Conservation (phyloP, 352 stramenopile species). For the Phytophthora brassicae region DNA sequence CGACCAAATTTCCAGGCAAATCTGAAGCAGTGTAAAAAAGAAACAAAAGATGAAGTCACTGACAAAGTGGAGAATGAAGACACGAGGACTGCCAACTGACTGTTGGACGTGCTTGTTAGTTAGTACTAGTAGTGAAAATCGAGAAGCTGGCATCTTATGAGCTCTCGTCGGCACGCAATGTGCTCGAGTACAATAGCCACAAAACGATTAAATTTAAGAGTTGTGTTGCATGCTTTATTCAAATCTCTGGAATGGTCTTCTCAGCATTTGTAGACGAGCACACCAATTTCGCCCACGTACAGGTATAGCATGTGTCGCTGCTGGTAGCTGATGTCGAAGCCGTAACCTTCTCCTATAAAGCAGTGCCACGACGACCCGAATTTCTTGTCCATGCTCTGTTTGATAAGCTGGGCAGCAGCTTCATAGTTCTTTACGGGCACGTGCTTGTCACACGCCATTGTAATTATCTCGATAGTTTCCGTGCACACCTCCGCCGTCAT, state of each 20-base stretch:
- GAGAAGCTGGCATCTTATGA: slow-evolving; percentile 11
- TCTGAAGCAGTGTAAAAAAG: slow-evolving; percentile 9
- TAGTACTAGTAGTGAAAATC: slow-evolving; percentile 18
- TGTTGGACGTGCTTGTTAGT: slow-evolving; percentile 21
- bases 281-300: slow-evolving; percentile 92
- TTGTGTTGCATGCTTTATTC: too few relatives aligned
- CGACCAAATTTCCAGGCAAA: slow-evolving; percentile 16
- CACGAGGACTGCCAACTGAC: neutral
- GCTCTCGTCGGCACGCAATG: slow-evolving; percentile 17
- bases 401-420: slow-evolving; percentile 90
- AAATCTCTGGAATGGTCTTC: neutral
- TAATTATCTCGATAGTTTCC: slow-evolving; percentile 96
- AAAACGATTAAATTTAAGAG: too few relatives aligned
- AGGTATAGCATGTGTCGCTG: slow-evolving; percentile 95
- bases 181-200: slow-evolving; percentile 29
- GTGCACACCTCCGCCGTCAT: slow-evolving; percentile 94
- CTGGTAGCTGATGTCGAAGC: slow-evolving; percentile 96
- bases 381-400: slow-evolving; percentile 98
- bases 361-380: slow-evolving; percentile 96
- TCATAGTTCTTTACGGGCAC: slow-evolving; percentile 94
- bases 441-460: slow-evolving; percentile 96
- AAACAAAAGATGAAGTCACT: neutral
- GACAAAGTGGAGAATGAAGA: neutral
- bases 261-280: slow-evolving; percentile 96
- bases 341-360: slow-evolving; percentile 95